A percentile compares a stretch with the other conserved stretches of the same genome.
Evolutionary conservation across 495 filamentous ascomycete genomes (phyloP).

Genomic region (Tuber brumale): DNA sequence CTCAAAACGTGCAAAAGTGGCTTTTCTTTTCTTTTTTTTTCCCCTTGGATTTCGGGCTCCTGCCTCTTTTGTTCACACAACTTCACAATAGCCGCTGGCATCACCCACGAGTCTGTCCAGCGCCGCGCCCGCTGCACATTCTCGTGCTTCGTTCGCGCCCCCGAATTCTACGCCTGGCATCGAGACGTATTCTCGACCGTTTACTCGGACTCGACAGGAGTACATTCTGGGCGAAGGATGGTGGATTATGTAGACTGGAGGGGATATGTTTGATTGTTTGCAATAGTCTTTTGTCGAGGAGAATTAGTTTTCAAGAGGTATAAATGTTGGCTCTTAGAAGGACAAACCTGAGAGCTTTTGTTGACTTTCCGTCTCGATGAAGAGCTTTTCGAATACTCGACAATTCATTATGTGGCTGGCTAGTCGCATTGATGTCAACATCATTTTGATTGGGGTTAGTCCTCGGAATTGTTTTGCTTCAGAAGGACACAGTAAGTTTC

Average conservation of each 20-base stretch:
- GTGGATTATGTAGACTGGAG: constrained; percentile 29
- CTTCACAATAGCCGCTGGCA: constrained; percentile 33
- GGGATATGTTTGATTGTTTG: constrained; percentile 27
- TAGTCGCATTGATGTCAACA: constrained; percentile 34
- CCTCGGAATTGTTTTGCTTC: background rate
- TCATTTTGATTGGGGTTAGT: constrained; percentile 15
- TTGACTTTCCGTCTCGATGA: constrained; percentile 33
- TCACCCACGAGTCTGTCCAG: constrained; percentile 31
- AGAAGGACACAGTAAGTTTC: background rate
- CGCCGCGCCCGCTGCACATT: constrained; percentile 31
- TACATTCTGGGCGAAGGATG: constrained; percentile 33
- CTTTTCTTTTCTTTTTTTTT: background rate
- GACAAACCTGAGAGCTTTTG: constrained; percentile 30
- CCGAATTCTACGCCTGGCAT: constrained; percentile 31
- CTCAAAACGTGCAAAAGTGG: constrained; percentile 13
- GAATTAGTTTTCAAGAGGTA: constrained; percentile 7
- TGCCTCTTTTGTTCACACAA: constrained; percentile 18
- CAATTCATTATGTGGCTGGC: constrained; percentile 36
- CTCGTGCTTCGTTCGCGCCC: constrained; percentile 33
- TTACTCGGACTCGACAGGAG: constrained; percentile 29
- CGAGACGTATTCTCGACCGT: constrained; percentile 33
- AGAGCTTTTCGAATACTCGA: constrained; percentile 36
- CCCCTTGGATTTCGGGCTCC: background rate
- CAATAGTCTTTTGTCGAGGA: constrained; percentile 20
- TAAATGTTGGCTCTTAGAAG: background rate